These are phyloP conservation scores for Neckera pumila DNA, from an alignment of 225 moss, liverwort and hornwort genomes.

Conservation along the genomic window DNA sequence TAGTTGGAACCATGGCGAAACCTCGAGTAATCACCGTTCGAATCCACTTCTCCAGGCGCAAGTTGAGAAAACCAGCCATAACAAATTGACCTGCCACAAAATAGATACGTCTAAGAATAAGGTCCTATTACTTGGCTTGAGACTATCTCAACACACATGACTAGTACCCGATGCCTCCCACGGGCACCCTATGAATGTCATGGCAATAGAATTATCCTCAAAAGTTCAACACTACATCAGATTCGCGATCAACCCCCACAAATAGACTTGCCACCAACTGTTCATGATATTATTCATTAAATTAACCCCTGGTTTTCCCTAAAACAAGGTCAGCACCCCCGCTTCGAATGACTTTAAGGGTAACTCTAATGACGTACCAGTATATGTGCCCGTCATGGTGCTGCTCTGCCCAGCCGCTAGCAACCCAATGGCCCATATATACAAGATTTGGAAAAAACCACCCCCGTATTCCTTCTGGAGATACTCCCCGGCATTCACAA, in stretches of 20 bases:
- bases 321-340: neutral
- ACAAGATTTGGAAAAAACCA: slow-evolving; percentile 64
- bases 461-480: slow-evolving; percentile 70
- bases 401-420: slow-evolving; percentile 88
- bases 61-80: slow-evolving; percentile 75
- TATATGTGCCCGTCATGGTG: slow-evolving; percentile 93
- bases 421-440: slow-evolving; percentile 92
- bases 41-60: slow-evolving; percentile 80
- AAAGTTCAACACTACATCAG: neutral
- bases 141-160: neutral
- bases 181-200: neutral
- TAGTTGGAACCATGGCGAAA: slow-evolving; percentile 70
- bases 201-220: neutral
- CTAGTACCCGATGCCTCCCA: neutral
- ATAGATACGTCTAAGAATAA: neutral
- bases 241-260: neutral
- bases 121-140: neutral
- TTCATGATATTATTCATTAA: neutral
- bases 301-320: neutral
- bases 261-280: neutral
- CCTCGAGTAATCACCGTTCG: slow-evolving; percentile 70
- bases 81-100: slow-evolving; percentile 70
- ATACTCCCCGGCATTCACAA: slow-evolving; percentile 83
- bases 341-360: neutral
- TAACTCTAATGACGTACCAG: slow-evolving; percentile 13